Base-by-base conservation (phyloP, 2,329 filamentous ascomycete genomes). In the Neobulgaria alba region DNA sequence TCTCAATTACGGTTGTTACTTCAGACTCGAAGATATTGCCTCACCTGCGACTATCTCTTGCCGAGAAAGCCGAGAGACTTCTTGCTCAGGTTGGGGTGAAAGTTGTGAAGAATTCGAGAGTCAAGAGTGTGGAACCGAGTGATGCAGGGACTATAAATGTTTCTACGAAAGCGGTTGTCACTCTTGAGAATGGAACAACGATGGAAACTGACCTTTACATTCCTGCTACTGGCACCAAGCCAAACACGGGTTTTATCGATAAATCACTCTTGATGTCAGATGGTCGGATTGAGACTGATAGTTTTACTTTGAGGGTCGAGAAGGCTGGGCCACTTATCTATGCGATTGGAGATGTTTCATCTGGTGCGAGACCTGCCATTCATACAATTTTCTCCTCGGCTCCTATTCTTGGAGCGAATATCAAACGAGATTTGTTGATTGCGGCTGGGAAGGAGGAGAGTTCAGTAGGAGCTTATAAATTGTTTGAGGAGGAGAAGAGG, bases 171-270 rank as follows among this genome's bases (percentile, higher is more conserved):
- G 55, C 62, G 2, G 62, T 47, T 0, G 37, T 73, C 3, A 60
- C 51, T 0, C 61, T 75, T 1, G 56, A 59, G 2, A 56, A 66
- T 42, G 68, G 66, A 0, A 51, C 56, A 23, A 59, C 47, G 1
- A 40, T 70, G 2, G 50, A 61, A 2, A 62, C 67, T 0, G 69
- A 73, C 39, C 38, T 73, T 0, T 73, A 71, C 48, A 69, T 73
- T 30, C 66, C 69, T 0, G 64, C 66, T 2, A 63, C 55, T 1
- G 70, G 69, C 1, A 60, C 58, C 3, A 52, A 17, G 5, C 60
- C 67, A 3, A 71, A 71, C 37, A 67, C 64, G 1, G 14, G 19
- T 0, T 71, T 69, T 41, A 34, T 68, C 2, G 36, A 58, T 8
- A 33, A 41, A 5, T 18, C 42, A 0, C 54, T 67, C 0, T 54